These are phyloP conservation scores for Alternaria burnsii DNA, from an alignment of 2,329 filamentous ascomycete species.

Conservation along the genomic window DNA sequence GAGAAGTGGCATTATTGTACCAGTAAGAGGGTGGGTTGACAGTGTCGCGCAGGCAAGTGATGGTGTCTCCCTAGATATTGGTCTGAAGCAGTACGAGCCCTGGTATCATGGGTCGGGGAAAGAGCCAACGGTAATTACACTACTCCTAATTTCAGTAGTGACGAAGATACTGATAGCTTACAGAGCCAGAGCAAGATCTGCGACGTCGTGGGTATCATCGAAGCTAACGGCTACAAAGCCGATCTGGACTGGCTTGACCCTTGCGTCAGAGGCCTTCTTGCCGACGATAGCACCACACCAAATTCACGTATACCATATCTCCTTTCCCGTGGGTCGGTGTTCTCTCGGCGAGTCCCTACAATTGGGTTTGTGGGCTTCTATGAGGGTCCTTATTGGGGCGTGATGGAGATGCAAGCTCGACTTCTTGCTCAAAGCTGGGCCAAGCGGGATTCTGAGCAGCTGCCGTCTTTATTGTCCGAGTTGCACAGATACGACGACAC, in stretches of 20 bases:
- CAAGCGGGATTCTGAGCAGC: slow-evolving; percentile 26
- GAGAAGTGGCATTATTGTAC: slow-evolving; percentile 63
- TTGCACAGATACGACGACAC: slow-evolving; percentile 32
- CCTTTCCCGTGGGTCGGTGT: slow-evolving; percentile 72
- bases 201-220: slow-evolving; percentile 65
- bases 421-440: slow-evolving; percentile 70
- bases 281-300: slow-evolving; percentile 63
- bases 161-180: slow-evolving; percentile 10
- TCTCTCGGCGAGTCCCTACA: slow-evolving; percentile 67
- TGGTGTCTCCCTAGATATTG: slow-evolving; percentile 8
- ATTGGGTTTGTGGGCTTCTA: slow-evolving; percentile 87
- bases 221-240: slow-evolving; percentile 77
- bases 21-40: slow-evolving; percentile 49
- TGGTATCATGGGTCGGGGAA: slow-evolving; percentile 18
- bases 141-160: not conserved
- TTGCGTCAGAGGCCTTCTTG: slow-evolving; percentile 63
- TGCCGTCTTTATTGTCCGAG: not conserved
- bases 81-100: slow-evolving; percentile 21
- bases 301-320: slow-evolving; percentile 61
- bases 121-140: slow-evolving; percentile 10
- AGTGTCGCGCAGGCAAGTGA: slow-evolving; percentile 25
- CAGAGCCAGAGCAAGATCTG: slow-evolving; percentile 19
- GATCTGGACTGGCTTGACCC: slow-evolving; percentile 71
- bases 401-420: slow-evolving; percentile 86
- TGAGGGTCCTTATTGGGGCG: slow-evolving; percentile 83